Base-by-base conservation (phyloP, 352 stramenopile genomes). In the Globisporangium carolinianum region DNA sequence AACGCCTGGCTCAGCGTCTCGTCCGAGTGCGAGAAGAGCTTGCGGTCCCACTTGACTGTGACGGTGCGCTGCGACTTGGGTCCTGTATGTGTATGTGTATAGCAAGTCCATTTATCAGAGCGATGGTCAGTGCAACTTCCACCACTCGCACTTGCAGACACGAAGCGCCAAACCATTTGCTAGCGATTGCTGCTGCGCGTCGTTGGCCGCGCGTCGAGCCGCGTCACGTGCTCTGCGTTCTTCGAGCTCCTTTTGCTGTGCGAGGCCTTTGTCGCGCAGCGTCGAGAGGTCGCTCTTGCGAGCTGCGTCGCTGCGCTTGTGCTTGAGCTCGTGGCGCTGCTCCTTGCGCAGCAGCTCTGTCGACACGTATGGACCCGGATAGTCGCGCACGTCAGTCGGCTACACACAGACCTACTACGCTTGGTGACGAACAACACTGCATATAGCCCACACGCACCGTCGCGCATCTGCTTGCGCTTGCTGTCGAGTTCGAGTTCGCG, bases 21-120 rank as follows among this genome's bases (percentile, higher is more conserved):
- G 51, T 91, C 81, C 24, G 81, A 91, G 59, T 91, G 83, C 14
- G 83, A 91, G 17, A 66, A 65, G 53, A 78, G 68, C 35, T 71
- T 78, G 49, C 73, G 73, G 57, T 89, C 77, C 83, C 83, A 94
- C 53, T 89, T 89, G 46, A 94, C 65, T 5, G 72, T 86, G n/a
- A 94, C 76, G 4, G 79, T 90, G 10, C 83, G 77, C 53, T 89
- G 70, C 9, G 82, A 79, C 58, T 86, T 91, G 14, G 71, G 60
- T 12, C 59, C 67, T 46, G 58, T 51, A 6, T 53, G 12, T 32
- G 3, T 15, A 17, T 47, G 12, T 14, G 11, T 47, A 32, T 15
- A 47, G 42, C n/a, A 2, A 17, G 42, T 18, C 42, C 4, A 47
- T 14, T 14, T 10, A 45, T 45, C 41, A 47, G 4, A 17, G 42